phyloP scores from a whole-genome alignment of 345 rosid species.

The Bruguiera gymnorhiza region DNA sequence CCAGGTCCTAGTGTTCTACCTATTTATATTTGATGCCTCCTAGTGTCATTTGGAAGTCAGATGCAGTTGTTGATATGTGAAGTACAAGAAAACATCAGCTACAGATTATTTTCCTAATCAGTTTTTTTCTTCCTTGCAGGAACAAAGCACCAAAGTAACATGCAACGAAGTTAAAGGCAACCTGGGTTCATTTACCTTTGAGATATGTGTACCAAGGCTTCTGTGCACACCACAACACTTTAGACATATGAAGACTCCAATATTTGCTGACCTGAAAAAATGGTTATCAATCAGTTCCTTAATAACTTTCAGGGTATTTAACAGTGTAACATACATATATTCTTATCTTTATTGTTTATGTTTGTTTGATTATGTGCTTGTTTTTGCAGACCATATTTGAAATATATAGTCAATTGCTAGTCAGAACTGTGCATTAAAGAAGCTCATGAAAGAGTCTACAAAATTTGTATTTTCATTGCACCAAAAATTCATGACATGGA shows the following conservation, averaged over 20 bases:
- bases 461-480: not conserved
- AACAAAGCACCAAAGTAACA: conserved; percentile 1
- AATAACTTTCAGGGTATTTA: not conserved
- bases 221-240: conserved; percentile 97
- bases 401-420: not conserved
- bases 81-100: not conserved
- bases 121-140: not conserved
- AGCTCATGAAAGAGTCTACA: not conserved
- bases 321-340: not conserved
- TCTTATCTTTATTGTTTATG: not conserved
- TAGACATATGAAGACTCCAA: conserved; percentile 94
- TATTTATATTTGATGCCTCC: too few species aligned
- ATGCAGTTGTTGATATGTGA: too few species aligned
- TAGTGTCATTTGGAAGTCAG: too few species aligned
- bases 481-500: conserved; percentile 1
- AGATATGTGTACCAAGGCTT: conserved; percentile 92
- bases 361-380: not conserved
- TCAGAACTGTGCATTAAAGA: not conserved
- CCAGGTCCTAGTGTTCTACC: too few species aligned
- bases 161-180: conserved; percentile 9
- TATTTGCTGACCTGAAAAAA: conserved; percentile 84
- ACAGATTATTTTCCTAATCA: not conserved
- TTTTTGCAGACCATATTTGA: not conserved
- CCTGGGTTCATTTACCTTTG: conserved; percentile 61
- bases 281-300: conserved; percentile 16